Conservation (phyloP, 1,139 yeast species). For the Diutina catenulata region DNA sequence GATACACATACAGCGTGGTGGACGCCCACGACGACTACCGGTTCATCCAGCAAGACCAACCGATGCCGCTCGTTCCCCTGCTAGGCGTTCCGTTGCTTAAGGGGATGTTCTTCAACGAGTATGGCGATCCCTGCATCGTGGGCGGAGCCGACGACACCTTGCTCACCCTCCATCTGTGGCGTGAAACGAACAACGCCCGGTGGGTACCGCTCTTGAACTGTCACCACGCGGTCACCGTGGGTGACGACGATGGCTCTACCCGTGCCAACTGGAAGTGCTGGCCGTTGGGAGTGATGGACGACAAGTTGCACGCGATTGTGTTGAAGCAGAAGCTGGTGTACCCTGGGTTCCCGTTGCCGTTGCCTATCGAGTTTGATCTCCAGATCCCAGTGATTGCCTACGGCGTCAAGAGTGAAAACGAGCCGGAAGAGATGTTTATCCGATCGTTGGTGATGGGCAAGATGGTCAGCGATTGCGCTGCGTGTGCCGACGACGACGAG, state of each 20-base stretch:
- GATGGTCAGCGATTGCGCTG: slow-evolving; percentile 28
- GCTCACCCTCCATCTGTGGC: slow-evolving; percentile 65
- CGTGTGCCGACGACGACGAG: slow-evolving; percentile 27
- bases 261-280: slow-evolving; percentile 51
- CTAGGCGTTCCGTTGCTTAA: slow-evolving; percentile 6
- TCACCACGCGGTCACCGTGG: slow-evolving; percentile 31
- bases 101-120: slow-evolving; percentile 4
- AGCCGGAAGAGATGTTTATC: slow-evolving; percentile 32
- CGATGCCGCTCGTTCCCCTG: slow-evolving; percentile 20
- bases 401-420: slow-evolving; percentile 13
- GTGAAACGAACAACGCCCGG: slow-evolving; percentile 60
- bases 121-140: slow-evolving; percentile 53
- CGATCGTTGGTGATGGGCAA: slow-evolving; percentile 39
- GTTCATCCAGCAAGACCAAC: slow-evolving; percentile 28
- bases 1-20: slow-evolving; percentile 26
- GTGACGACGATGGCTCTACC: slow-evolving; percentile 35
- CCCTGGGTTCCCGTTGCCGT: slow-evolving; percentile 68
- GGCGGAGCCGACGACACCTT: slow-evolving; percentile 62
- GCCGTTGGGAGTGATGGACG: slow-evolving; percentile 75
- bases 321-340: slow-evolving; percentile 38
- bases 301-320: slow-evolving; percentile 60
- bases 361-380: slow-evolving; percentile 69
- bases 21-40: slow-evolving; percentile 25
- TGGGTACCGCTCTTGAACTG: slow-evolving; percentile 87
- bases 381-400: slow-evolving; percentile 42